Percentiles rank a stretch among this genome's conserved stretches.
Evolutionary conservation across 1,284 basidiomycete species (phyloP).

Genomic region (Malassezia obtusa): DNA sequence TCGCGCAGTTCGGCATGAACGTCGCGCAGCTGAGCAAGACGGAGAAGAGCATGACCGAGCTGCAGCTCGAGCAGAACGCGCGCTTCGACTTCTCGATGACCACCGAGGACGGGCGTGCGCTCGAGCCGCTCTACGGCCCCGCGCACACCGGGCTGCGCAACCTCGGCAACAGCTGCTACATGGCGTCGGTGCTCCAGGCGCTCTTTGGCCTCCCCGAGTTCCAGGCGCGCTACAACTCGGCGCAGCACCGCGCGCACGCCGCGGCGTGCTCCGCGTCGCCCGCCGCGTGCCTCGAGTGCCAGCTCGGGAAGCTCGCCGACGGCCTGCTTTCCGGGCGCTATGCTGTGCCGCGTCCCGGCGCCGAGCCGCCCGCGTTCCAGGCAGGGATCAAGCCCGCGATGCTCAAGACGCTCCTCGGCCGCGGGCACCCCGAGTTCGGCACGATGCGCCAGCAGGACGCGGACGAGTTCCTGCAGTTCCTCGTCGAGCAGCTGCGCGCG

Average conservation of each 20-base stretch:
- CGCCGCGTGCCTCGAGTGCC: constrained; percentile 87
- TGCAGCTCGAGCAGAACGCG: constrained; percentile 94
- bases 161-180: constrained; percentile 95
- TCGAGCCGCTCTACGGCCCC: constrained; percentile 78
- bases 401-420: constrained; percentile 83
- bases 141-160: constrained; percentile 83
- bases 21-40: constrained; percentile 77
- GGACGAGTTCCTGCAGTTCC: constrained; percentile 84
- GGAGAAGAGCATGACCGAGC: constrained; percentile 91
- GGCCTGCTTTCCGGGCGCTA: constrained; percentile 88
- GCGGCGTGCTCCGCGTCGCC: constrained; percentile 58
- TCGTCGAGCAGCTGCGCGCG: constrained; percentile 53
- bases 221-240: constrained; percentile 61
- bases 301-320: constrained; percentile 84
- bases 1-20: constrained; percentile 76
- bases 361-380: constrained; percentile 57
- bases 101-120: constrained; percentile 73
- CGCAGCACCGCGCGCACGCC: constrained; percentile 57
- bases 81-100: constrained; percentile 90
- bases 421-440: constrained; percentile 84
- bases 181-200: constrained; percentile 83
- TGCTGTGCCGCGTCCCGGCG: constrained; percentile 54
- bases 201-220: constrained; percentile 74
- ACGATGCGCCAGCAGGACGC: constrained; percentile 97
- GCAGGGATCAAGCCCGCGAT: constrained; percentile 70